Base-by-base conservation (phyloP, 2,329 filamentous ascomycete species). In the Diaporthe capsici region DNA sequence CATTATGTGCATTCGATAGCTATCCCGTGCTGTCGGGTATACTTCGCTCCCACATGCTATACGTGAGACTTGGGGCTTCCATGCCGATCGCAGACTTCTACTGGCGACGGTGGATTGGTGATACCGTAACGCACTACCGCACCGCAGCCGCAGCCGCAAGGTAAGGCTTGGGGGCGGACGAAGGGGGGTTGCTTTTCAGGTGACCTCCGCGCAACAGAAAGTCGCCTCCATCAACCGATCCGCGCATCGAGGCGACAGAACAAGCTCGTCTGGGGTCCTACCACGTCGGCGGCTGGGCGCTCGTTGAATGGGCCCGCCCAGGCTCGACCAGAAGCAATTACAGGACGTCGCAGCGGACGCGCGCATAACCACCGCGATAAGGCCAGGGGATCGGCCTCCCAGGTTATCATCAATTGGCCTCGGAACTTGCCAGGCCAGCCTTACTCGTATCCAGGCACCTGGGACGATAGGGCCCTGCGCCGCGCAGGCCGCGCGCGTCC, bases 361-460 rank as follows among this genome's bases (percentile, higher is more conserved):
- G 65, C 49, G 17, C 31, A 70, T 39, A 39, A 42, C n/a, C 10
- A 2, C 15, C n/a, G 20, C 9, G 49, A 70, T 55, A 53, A 55
- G 47, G 22, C 15, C 15, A 51, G 51, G 65, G 44, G 34, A 4
- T 20, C 7, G 60, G n/a, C 49, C 2, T 20, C 12, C n/a, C 49
- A 13, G 34, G 49, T 28, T 65, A 22, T 31, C n/a, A 28, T 70
- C 49, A 39, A 42, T 42, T 70, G 65, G 65, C 49, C 15, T 70
- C 65, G 65, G 49, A 70, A 70, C 65, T 70, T 70, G 49, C 65
- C 65, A 28, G 47, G 63, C 65, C 65, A 70, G 65, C 65, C 65
- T 55, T 55, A 70, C 34, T 55, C 65, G 47, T 22, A 28, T 22
- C 65, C 65, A 34, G 51, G 15, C 49, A 15, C 37, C 49, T 55